A percentile compares a stretch with the other conserved stretches of the same genome.
Evolutionary conservation across 306 rosid genomes (phyloP).

Genomic region (Hippophae gyantsensis): DNA sequence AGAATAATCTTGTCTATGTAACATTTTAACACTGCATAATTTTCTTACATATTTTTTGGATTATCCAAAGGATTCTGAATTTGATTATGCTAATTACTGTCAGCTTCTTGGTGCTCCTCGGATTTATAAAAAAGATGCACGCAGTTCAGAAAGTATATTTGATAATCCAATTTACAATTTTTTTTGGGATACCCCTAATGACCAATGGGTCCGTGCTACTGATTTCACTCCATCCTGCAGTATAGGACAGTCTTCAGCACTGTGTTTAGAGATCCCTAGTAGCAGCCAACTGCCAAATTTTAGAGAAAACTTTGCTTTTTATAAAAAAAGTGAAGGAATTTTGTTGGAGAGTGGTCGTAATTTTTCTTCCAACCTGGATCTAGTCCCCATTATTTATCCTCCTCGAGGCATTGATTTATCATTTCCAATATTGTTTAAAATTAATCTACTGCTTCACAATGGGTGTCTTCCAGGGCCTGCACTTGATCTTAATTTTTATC

Average conservation of each 20-base stretch:
- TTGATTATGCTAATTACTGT: constrained; percentile 13
- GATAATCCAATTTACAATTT: constrained; percentile 32
- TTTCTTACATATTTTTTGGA: neutral
- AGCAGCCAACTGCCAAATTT: constrained; percentile 41
- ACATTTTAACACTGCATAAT: neutral
- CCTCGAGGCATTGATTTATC: constrained; percentile 44
- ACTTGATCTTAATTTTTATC: constrained; percentile 41
- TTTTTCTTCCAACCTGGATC: constrained; percentile 30
- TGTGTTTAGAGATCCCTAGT: constrained; percentile 58
- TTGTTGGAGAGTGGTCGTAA: constrained; percentile 30
- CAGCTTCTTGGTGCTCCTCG: constrained; percentile 73
- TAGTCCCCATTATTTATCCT: constrained; percentile 63
- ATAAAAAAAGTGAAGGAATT: constrained; percentile 34
- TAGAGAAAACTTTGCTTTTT: constrained; percentile 46
- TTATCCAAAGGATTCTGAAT: neutral
- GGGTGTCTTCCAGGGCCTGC: constrained; percentile 62
- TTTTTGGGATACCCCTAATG: constrained; percentile 24
- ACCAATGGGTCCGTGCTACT: constrained; percentile 53
- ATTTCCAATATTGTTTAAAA: constrained; percentile 50
- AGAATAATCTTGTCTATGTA: neutral
- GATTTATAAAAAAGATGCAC: constrained; percentile 31
- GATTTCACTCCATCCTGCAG: constrained; percentile 52
- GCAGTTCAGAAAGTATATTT: constrained; percentile 15
- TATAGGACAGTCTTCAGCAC: constrained; percentile 64
- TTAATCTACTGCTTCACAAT: constrained; percentile 53